These are phyloP conservation scores for Pascua guehoae DNA, from an alignment of 1,284 basidiomycete species.

Conservation along the genomic window DNA sequence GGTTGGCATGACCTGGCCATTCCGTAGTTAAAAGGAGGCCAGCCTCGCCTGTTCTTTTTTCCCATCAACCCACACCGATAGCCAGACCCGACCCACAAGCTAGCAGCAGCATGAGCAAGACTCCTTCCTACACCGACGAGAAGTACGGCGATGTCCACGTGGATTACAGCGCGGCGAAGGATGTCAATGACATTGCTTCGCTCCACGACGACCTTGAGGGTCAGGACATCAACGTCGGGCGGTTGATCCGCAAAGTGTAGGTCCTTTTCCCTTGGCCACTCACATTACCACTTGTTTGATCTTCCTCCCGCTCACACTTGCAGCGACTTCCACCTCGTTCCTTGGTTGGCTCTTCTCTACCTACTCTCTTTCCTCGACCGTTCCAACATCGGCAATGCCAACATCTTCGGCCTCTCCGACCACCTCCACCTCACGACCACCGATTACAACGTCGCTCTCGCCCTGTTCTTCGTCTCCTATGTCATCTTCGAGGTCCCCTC, in stretches of 20 bases:
- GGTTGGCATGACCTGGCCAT: too few relatives aligned
- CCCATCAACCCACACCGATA: too few relatives aligned
- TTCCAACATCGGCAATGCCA: constrained; percentile 63
- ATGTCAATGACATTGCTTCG: constrained; percentile 1
- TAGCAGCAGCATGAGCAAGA: too few relatives aligned
- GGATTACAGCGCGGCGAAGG: neutral
- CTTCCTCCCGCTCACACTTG: constrained; percentile 1
- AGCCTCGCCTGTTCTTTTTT: too few relatives aligned
- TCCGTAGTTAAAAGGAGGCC: too few relatives aligned
- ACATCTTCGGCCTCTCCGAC: constrained; percentile 30
- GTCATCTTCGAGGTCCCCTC: constrained; percentile 55
- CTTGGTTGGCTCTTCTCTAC: constrained; percentile 58
- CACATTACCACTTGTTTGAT: neutral
- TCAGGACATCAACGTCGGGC: constrained; percentile 11
- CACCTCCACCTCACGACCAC: constrained; percentile 25
- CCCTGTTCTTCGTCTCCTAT: constrained; percentile 45
- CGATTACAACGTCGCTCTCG: constrained; percentile 32
- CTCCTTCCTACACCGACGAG: neutral
- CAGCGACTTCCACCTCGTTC: constrained; percentile 30
- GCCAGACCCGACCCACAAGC: too few relatives aligned
- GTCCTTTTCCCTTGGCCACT: neutral
- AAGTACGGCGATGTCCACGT: neutral
- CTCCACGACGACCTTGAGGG: neutral
- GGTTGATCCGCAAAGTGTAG: constrained; percentile 14
- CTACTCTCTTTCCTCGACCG: constrained; percentile 67